These are phyloP conservation scores for Coelastrella sp. DNA, from an alignment of 139 green algal genomes.

Conservation along the genomic window DNA sequence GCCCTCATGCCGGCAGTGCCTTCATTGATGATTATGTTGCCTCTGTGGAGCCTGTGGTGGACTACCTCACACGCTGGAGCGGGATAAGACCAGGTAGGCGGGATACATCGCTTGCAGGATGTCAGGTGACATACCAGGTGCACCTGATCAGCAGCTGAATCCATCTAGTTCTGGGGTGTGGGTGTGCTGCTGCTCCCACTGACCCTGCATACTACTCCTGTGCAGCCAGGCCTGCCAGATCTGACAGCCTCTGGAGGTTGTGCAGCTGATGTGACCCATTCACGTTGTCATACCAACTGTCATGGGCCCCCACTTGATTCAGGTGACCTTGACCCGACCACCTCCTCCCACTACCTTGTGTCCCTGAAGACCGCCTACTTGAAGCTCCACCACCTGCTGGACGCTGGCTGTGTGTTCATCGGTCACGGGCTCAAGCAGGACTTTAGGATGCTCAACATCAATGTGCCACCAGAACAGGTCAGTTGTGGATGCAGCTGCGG, in stretches of 20 bases:
- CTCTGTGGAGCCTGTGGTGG: slow-evolving; percentile 89
- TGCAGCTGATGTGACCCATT: background rate
- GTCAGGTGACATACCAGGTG: background rate
- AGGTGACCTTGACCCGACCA: slow-evolving; percentile 83
- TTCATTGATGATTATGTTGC: slow-evolving; percentile 96
- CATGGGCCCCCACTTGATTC: background rate
- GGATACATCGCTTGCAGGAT: background rate
- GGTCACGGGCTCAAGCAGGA: slow-evolving; percentile 96
- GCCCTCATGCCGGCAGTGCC: slow-evolving; percentile 60
- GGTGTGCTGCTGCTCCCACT: background rate
- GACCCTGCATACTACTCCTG: too few relatives aligned
- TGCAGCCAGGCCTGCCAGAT: too few relatives aligned
- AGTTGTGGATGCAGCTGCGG: background rate
- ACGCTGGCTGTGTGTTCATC: slow-evolving; percentile 89
- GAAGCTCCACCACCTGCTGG: slow-evolving; percentile 93
- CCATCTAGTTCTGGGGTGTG: background rate
- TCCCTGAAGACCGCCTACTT: slow-evolving; percentile 76
- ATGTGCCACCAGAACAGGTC: slow-evolving; percentile 89
- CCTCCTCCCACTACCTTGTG: slow-evolving; percentile 85
- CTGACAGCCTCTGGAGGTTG: too few relatives aligned
- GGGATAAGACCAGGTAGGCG: slow-evolving; percentile 40
- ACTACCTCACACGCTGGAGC: slow-evolving; percentile 93
- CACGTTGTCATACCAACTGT: background rate
- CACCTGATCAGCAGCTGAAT: background rate
- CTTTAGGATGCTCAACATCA: slow-evolving; percentile 97